Evolutionary conservation across 306 rosid genomes (phyloP).

Genomic region (Vachellia pachyceras): DNA sequence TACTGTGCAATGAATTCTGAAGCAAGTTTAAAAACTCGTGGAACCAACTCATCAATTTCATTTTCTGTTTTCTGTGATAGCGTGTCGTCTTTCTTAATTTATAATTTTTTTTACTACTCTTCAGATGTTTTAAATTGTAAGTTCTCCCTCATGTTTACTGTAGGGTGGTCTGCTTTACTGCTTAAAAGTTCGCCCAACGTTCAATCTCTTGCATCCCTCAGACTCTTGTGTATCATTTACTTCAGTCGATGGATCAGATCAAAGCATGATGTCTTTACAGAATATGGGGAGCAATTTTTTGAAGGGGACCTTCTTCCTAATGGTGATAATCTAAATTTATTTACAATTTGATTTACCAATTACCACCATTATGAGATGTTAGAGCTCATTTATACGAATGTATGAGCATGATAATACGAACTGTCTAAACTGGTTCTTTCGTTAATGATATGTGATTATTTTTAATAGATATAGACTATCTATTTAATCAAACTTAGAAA

Average conservation of each 20-base stretch:
- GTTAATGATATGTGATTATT: no score
- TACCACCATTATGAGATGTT: constrained; percentile 17
- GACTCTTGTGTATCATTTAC: constrained; percentile 80
- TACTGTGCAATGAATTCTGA: neutral
- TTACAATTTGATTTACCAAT: constrained; percentile 25
- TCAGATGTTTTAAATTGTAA: constrained; percentile 15
- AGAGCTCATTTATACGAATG: constrained; percentile 20
- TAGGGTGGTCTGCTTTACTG: constrained; percentile 94
- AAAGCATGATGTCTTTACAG: constrained; percentile 79
- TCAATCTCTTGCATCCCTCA: constrained; percentile 74
- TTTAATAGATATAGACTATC: no score
- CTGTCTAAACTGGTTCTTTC: neutral
- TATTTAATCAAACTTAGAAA: no score
- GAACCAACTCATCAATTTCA: neutral
- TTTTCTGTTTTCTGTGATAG: constrained; percentile 13
- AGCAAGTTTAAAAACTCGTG: constrained; percentile 11
- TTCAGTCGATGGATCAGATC: constrained; percentile 80
- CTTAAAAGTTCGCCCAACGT: constrained; percentile 87
- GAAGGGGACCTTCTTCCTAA: constrained; percentile 75
- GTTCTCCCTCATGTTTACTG: constrained; percentile 34
- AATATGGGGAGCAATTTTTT: constrained; percentile 68
- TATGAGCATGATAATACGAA: constrained; percentile 6
- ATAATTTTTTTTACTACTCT: neutral
- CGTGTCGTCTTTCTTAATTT: neutral
- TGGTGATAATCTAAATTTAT: constrained; percentile 53